Evolutionary conservation across 2,329 filamentous ascomycete genomes (phyloP), one percentile per base, ranked within the genome.

Genomic region (Plectosphaerella sp.): DNA sequence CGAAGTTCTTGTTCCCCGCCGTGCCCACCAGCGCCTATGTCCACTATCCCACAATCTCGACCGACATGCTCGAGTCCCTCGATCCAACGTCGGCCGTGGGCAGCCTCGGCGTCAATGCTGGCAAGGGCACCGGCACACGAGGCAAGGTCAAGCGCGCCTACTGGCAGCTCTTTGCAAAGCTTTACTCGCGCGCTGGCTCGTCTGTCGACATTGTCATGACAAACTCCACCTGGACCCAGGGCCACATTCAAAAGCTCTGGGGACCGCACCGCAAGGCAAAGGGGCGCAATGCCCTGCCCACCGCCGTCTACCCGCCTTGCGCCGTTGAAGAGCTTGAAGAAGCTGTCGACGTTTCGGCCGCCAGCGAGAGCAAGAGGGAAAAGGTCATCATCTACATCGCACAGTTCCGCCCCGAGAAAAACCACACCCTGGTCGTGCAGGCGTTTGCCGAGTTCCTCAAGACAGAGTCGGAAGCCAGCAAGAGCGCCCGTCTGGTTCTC

Each of bases 31-130:
- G 83, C 45, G 92, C 94, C 49, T 99, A 99, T 65, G 92, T 97
- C 1, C 94, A 99, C 72, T 99, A 97, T 66, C 94, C 94, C 1
- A 97, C 93, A 52, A 99, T 99, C 50, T 97, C 92, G 3, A 99
- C 91, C 48, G 94, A 99, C 64, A 99, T 99, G 94, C 82, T 99
- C 4, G 80, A 84, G 20, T 93, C 89, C 16, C 82, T 97, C 5
- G 83, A 91, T 59, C 83, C 88, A 9, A 68, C 67, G 9, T 80
- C 77, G 2, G 57, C 70, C 35, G 80, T 76, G 47, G 88, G 85
- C 14, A 68, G 67, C 51, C 86, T 82, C 70, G 88, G 93, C 3
- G 77, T 96, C 52, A 94, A 97, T 66, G 89, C 92, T 5, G 92
- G 93, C 33, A 80, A 88, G 51, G 93, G 91, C 3, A 78, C 76